Evolutionary conservation across 1,284 basidiomycete genomes (phyloP).

Genomic region (Pholiota adiposa): DNA sequence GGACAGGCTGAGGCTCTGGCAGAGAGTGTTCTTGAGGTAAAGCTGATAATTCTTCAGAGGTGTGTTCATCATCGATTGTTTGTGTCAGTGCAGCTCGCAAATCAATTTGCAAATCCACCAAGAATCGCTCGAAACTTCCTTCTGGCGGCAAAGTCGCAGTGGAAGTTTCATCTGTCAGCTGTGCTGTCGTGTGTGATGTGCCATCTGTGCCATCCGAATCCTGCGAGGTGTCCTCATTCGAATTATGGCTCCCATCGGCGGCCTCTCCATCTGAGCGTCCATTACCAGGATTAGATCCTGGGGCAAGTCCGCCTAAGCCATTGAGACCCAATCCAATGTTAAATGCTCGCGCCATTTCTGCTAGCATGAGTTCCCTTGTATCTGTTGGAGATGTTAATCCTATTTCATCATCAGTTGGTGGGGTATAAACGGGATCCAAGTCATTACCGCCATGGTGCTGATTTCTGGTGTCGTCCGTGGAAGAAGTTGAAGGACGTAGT

Average conservation of each 20-base stretch:
- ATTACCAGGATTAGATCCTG: slow-evolving; percentile 6
- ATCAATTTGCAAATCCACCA: slow-evolving; percentile 74
- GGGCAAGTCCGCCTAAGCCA: slow-evolving; percentile 22
- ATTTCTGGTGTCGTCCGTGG: slow-evolving; percentile 7
- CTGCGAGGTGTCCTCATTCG: not conserved
- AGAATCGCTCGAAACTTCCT: slow-evolving; percentile 77
- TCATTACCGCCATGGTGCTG: not conserved
- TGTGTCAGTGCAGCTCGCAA: slow-evolving; percentile 58
- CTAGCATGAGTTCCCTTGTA: slow-evolving; percentile 65
- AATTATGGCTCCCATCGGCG: not conserved
- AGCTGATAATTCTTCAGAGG: not conserved
- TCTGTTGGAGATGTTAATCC: slow-evolving; percentile 37
- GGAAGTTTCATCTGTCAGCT: slow-evolving; percentile 1
- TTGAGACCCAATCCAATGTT: slow-evolving; percentile 64
- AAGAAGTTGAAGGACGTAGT: slow-evolving; percentile 34
- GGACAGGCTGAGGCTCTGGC: not conserved
- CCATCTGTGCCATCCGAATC: slow-evolving; percentile 6
- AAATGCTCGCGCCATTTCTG: slow-evolving; percentile 78
- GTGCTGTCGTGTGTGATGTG: not conserved
- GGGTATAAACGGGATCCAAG: not conserved
- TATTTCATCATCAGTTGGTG: slow-evolving; percentile 6
- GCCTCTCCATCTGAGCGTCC: not conserved
- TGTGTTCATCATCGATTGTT: slow-evolving; percentile 2
- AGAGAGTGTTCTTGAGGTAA: not conserved
- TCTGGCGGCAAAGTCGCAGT: slow-evolving; percentile 49